Evolutionary conservation across 306 rosid species (phyloP).

Genomic region (Benincasa hispida): DNA sequence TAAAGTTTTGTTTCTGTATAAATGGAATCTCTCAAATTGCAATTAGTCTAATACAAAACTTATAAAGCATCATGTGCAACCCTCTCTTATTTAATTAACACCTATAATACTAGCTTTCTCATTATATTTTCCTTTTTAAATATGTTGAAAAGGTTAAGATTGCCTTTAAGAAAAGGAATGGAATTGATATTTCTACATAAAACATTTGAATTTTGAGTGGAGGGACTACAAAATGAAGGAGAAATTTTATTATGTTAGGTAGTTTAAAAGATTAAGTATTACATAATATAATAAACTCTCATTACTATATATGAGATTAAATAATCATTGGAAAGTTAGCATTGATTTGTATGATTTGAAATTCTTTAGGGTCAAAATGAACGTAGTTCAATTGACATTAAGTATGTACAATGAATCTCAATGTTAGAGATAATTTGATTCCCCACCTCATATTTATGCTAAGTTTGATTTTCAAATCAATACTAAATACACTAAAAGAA

Average conservation of each 20-base stretch:
- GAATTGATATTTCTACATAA: background rate
- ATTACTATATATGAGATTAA: no score
- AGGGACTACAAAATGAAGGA: background rate
- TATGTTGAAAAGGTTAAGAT: background rate
- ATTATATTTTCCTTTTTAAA: background rate
- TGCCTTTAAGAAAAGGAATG: background rate
- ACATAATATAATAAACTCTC: no score
- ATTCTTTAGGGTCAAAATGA: no score
- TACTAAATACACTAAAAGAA: no score
- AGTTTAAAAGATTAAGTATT: background rate
- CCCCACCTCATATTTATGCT: no score
- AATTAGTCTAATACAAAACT: background rate
- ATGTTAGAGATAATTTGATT: no score
- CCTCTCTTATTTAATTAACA: background rate
- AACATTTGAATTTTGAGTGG: background rate
- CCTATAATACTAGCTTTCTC: background rate
- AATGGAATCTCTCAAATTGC: constrained; percentile 1
- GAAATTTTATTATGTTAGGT: background rate
- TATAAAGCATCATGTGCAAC: constrained; percentile 1
- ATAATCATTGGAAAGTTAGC: no score
- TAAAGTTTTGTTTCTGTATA: background rate
- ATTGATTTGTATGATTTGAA: no score
- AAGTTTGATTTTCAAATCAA: no score
- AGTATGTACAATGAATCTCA: no score
- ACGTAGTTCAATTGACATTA: no score